Percentiles rank a stretch among this genome's conserved stretches.
These are phyloP conservation scores for Diaporthe helianthi DNA, from an alignment of 2,329 filamentous ascomycete genomes.

Conservation along the genomic window DNA sequence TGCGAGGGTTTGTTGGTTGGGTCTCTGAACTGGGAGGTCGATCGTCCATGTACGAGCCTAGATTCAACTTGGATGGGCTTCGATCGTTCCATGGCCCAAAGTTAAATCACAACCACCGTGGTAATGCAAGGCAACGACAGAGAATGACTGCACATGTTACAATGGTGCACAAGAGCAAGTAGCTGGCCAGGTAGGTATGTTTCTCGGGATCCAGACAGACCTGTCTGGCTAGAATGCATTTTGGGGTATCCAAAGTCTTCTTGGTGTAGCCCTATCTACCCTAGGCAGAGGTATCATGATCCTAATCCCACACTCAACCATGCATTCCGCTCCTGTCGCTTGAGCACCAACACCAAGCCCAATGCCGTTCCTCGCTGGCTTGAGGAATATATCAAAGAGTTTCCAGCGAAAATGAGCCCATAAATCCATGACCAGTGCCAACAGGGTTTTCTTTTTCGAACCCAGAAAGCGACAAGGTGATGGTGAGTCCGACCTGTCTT, in stretches of 20 bases:
- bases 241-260: constrained; percentile 19
- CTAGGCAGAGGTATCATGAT: constrained; percentile 27
- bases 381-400: background rate
- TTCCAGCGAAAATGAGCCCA: background rate
- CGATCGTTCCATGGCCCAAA: background rate
- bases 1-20: background rate
- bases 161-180: background rate
- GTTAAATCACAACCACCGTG: too few relatives aligned
- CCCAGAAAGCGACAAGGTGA: constrained; percentile 2
- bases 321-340: background rate
- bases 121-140: background rate
- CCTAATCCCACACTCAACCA: constrained; percentile 11
- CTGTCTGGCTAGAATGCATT: constrained; percentile 14
- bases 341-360: constrained; percentile 12
- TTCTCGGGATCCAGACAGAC: background rate
- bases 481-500: constrained; percentile 2
- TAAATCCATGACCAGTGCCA: background rate
- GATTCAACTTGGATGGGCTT: too few relatives aligned
- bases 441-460: background rate
- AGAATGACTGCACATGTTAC: background rate
- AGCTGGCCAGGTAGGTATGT: background rate
- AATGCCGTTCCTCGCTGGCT: background rate
- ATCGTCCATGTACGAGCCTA: background rate
- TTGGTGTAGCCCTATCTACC: background rate
- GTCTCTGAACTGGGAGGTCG: background rate